Evolutionary conservation across 108 stramenopile genomes (phyloP).

Genomic region (Skeletonema grethae): DNA sequence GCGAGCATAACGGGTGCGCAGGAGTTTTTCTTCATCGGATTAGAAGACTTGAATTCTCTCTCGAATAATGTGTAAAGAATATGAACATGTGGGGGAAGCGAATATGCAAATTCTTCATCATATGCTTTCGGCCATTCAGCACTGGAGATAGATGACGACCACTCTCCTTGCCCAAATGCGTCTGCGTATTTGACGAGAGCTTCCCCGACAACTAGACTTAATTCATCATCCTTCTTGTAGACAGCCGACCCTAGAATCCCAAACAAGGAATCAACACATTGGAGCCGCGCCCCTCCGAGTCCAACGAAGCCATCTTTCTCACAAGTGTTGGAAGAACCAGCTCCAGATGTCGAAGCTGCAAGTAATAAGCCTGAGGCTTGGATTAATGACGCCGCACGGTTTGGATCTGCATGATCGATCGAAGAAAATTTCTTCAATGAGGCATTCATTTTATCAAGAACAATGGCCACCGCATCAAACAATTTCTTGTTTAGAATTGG

Average conservation of each 20-base stretch:
- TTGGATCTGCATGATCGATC: constrained; percentile 65
- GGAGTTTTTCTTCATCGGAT: constrained; percentile 67
- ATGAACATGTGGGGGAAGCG: constrained; percentile 73
- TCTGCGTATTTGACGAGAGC: constrained; percentile 70
- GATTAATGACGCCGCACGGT: constrained; percentile 49
- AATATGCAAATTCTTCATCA: constrained; percentile 54
- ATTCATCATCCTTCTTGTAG: constrained; percentile 74
- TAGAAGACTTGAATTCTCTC: constrained; percentile 50
- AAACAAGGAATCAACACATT: constrained; percentile 69
- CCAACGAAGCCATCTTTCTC: constrained; percentile 13
- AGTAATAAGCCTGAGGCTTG: constrained; percentile 63
- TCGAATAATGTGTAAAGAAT: constrained; percentile 65
- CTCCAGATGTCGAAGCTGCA: constrained; percentile 59
- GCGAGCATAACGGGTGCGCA: constrained; percentile 69
- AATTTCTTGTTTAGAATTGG: constrained; percentile 52
- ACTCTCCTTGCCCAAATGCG: constrained; percentile 44
- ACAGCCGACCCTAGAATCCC: constrained; percentile 64
- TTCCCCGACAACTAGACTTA: constrained; percentile 75
- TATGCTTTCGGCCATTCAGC: constrained; percentile 33
- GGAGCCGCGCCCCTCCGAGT: constrained; percentile 51
- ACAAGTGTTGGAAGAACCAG: constrained; percentile 21
- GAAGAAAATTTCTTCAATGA: constrained; percentile 60
- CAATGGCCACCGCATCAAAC: constrained; percentile 40
- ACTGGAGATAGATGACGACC: constrained; percentile 35
- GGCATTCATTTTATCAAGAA: constrained; percentile 36